These are phyloP conservation scores for Turnera subulata DNA, from an alignment of 345 rosid species.

Conservation along the genomic window DNA sequence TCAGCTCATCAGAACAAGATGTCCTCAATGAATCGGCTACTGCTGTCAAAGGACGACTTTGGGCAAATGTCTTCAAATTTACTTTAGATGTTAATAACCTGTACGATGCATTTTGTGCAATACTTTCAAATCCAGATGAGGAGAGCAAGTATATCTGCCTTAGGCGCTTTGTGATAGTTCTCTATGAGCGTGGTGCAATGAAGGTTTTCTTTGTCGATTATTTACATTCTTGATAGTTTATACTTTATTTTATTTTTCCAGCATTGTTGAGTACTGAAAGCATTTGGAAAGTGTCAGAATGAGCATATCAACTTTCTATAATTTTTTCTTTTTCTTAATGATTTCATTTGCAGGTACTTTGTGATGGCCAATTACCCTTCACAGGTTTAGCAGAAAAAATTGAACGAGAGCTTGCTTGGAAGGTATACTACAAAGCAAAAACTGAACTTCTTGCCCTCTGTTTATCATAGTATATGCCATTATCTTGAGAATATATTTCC, in stretches of 20 bases:
- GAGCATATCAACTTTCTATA: neutral
- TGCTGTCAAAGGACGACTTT: conserved; percentile 68
- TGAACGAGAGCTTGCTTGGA: conserved; percentile 91
- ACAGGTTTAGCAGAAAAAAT: conserved; percentile 84
- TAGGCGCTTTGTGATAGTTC: conserved; percentile 87
- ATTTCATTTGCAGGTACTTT: conserved; percentile 51
- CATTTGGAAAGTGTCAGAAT: conserved; percentile 1
- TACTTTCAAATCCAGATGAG: conserved; percentile 96
- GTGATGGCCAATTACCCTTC: conserved; percentile 84
- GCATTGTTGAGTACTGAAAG: conserved; percentile 1
- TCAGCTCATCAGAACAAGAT: conserved; percentile 31
- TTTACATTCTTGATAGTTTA: neutral
- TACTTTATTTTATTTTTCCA: conserved; percentile 11
- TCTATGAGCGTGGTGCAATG: conserved; percentile 72
- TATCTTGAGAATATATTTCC: conserved; percentile 14
- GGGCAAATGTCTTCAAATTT: conserved; percentile 96
- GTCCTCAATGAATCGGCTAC: conserved; percentile 45
- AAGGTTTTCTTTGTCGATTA: conserved; percentile 48
- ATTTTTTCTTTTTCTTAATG: conserved; percentile 2
- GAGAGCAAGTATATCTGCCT: conserved; percentile 91
- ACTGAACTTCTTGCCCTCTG: neutral
- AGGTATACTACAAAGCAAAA: conserved; percentile 45
- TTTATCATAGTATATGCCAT: neutral
- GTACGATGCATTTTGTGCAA: conserved; percentile 92
- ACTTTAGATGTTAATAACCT: conserved; percentile 79